phyloP scores from a whole-genome alignment of 306 rosid genomes.

The Cucumis cinereus region DNA sequence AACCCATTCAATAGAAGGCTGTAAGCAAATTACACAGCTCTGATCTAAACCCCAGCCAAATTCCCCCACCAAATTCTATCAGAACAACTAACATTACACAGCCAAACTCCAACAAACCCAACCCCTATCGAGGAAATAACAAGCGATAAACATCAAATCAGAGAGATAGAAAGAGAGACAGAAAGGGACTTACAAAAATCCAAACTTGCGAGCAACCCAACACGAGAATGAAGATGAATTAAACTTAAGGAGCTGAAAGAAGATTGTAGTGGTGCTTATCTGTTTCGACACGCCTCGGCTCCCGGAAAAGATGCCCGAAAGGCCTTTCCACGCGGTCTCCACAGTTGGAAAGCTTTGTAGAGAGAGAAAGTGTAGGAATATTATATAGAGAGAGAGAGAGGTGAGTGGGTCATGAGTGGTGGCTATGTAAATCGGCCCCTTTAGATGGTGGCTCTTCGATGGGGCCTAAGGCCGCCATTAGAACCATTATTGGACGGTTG shows the following conservation, averaged over 20 bases:
- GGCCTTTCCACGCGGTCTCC: neutral
- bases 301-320: neutral
- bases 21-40: neutral
- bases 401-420: neutral
- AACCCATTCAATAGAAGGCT: neutral
- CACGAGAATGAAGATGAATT: neutral
- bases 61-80: neutral
- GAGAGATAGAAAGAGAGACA: neutral
- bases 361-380: neutral
- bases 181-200: neutral
- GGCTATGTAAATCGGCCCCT: neutral
- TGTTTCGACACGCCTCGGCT: conserved; percentile 1
- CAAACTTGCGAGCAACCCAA: neutral
- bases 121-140: neutral
- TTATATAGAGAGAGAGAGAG: neutral
- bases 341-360: neutral
- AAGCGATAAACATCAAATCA: neutral
- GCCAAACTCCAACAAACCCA: neutral
- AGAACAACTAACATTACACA: neutral
- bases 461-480: neutral
- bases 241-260: neutral
- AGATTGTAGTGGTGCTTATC: neutral
- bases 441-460: neutral
- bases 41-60: neutral
- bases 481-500: neutral